phyloP scores from a whole-genome alignment of 768 basidiomycete species.

The Asterophora parasitica region DNA sequence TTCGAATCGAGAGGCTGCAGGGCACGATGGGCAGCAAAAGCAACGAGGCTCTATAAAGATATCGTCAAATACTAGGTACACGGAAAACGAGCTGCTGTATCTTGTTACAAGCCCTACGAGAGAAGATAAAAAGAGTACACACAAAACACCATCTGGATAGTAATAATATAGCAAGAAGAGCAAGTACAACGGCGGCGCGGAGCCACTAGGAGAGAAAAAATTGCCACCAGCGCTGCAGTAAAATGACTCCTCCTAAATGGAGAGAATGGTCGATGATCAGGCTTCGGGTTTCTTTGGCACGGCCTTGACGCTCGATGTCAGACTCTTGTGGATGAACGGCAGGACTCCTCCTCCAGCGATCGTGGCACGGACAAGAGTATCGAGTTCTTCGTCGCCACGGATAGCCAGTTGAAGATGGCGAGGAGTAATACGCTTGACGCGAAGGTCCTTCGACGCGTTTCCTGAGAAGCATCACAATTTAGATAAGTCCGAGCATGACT shows the following conservation, averaged over 20 bases:
- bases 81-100: conserved; percentile 7
- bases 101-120: conserved; percentile 12
- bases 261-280: background rate
- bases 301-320: conserved; percentile 52
- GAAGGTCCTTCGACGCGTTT: conserved; percentile 96
- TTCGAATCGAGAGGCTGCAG: background rate
- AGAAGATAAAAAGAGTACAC: conserved; percentile 9
- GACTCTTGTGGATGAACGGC: conserved; percentile 84
- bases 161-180: conserved; percentile 6
- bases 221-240: background rate
- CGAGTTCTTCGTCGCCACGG: conserved; percentile 96
- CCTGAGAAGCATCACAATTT: conserved; percentile 38
- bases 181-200: conserved; percentile 3
- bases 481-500: background rate
- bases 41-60: conserved; percentile 17
- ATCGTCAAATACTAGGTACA: conserved; percentile 14
- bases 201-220: conserved; percentile 1
- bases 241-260: background rate
- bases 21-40: background rate
- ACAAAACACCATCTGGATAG: conserved; percentile 6
- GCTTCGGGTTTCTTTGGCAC: conserved; percentile 42
- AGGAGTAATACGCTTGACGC: conserved; percentile 95
- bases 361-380: conserved; percentile 88
- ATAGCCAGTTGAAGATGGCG: conserved; percentile 95
- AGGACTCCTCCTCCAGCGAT: conserved; percentile 88